phyloP scores from a whole-genome alignment of 768 basidiomycete species.

The Stropharia rugosoannulata region DNA sequence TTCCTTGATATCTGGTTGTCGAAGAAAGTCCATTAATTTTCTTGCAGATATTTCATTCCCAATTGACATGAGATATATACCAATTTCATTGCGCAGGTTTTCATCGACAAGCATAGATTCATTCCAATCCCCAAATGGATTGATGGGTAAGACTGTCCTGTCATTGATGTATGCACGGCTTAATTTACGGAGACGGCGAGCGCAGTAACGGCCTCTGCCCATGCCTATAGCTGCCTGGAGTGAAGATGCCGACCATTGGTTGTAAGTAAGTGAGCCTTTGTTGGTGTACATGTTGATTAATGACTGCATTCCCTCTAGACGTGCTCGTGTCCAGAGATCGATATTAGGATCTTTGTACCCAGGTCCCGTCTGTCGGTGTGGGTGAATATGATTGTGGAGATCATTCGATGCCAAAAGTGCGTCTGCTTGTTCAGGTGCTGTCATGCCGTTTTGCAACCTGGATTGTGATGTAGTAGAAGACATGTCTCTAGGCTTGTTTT shows the following conservation, averaged over 20 bases:
- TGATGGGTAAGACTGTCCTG: slow-evolving; percentile 19
- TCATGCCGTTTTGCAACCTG: too few species aligned
- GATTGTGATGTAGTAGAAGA: too few species aligned
- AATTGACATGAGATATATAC: slow-evolving; percentile 18
- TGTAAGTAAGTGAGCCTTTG: slow-evolving; percentile 11
- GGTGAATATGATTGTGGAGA: too few species aligned
- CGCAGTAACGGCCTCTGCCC: slow-evolving; percentile 16
- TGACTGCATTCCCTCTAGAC: slow-evolving; percentile 20
- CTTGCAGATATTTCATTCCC: slow-evolving; percentile 21
- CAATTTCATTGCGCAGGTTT: slow-evolving; percentile 23
- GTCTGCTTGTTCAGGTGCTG: too few species aligned
- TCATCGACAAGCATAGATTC: slow-evolving; percentile 26
- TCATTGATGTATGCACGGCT: slow-evolving; percentile 18
- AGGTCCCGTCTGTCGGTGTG: not conserved
- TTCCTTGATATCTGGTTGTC: not conserved
- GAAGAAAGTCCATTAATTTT: slow-evolving; percentile 19
- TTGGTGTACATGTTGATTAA: slow-evolving; percentile 18
- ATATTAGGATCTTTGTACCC: not conserved
- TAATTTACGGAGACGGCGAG: slow-evolving; percentile 16
- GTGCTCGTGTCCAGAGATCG: slow-evolving; percentile 11
- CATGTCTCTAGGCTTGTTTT: too few species aligned
- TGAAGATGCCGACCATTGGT: slow-evolving; percentile 22
- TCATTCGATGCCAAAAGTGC: too few species aligned
- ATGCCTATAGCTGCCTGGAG: slow-evolving; percentile 18
- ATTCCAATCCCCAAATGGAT: slow-evolving; percentile 28